Percentiles rank a stretch among this genome's conserved stretches.
These are phyloP conservation scores for Massariosphaeria phaeospora DNA, from an alignment of 495 filamentous ascomycete genomes.

Conservation along the genomic window DNA sequence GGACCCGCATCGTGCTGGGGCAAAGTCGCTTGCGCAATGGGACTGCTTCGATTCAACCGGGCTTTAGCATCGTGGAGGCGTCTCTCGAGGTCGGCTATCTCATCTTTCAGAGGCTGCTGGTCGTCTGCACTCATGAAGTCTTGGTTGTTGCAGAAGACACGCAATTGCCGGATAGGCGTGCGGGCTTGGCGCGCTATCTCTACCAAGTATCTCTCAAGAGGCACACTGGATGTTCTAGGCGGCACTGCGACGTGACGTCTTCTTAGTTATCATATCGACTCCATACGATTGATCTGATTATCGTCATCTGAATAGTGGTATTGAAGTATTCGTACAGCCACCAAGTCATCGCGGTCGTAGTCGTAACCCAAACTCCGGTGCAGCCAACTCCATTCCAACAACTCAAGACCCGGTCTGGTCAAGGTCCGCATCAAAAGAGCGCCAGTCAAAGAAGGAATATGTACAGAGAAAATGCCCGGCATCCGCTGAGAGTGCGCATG, in stretches of 20 bases:
- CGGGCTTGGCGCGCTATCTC: constrained; percentile 2
- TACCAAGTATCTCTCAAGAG: no score
- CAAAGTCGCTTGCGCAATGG: not conserved
- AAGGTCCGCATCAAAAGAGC: no score
- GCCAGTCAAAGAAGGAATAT: not conserved
- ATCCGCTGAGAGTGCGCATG: no score
- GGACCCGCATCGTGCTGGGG: constrained; percentile 19
- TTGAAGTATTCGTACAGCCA: constrained; percentile 9
- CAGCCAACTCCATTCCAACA: not conserved
- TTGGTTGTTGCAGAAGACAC: constrained; percentile 3
- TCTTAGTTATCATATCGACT: no score
- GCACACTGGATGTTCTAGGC: not conserved
- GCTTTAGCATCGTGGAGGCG: constrained; percentile 44
- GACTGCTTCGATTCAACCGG: constrained; percentile 23
- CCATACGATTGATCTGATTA: no score
- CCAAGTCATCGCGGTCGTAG: constrained; percentile 6
- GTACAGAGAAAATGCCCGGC: not conserved
- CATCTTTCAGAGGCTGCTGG: constrained; percentile 42
- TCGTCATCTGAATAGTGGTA: no score
- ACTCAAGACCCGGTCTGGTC: no score
- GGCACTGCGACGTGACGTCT: no score
- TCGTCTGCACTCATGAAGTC: constrained; percentile 22
- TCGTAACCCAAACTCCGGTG: constrained; percentile 8
- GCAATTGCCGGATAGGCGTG: not conserved
- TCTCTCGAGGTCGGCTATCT: constrained; percentile 51